Base-by-base conservation (phyloP, 257 asterid species). In the Pogostemon cablin region DNA sequence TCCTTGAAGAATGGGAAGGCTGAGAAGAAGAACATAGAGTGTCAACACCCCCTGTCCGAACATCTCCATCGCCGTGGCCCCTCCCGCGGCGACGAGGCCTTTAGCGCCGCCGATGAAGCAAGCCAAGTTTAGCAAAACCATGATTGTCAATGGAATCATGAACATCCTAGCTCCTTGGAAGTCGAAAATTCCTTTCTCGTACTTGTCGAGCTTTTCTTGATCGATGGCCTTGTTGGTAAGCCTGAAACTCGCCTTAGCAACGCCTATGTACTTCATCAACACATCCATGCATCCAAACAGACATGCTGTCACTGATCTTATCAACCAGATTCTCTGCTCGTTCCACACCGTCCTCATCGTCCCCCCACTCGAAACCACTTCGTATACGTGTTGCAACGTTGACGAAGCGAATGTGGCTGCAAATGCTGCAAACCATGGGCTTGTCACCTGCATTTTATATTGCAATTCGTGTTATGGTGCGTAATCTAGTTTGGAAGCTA, bases 1-100 rank as follows among this genome's bases (percentile, higher is more conserved):
- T 2, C 92, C 95, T 77, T 90, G 85, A 4, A 90, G 69, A 67
- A 90, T 86, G 4, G 93, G 95, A 52, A 81, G 72, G 64, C 96
- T 90, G 2, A 90, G 85, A 48, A 79, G 75, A 55, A 88, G 83
- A 74, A 86, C 81, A 76, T 86, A 84, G 1, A 81, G 65, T 1
- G 87, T 85, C 25, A 90, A 74, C 9, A 82, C 20, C 20, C 88
- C 86, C 53, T 90, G 97, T 58, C 88, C 95, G n/a, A 86, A 73
- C 96, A 90, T 88, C 67, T 82, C 91, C 96, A 90, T 88, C 67
- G 83, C 91, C 39, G 39, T 87, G 62, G 62, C 39, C 25, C 81
- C 75, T 6, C 85, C 82, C 41, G 67, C 79, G 3, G 59, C 74
- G 7, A 86, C 20, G 78, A 90, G 54, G 49, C 85, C 82, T 56